Conservation (phyloP, 2,329 filamentous ascomycete species). For the Fusarium staphyleae region DNA sequence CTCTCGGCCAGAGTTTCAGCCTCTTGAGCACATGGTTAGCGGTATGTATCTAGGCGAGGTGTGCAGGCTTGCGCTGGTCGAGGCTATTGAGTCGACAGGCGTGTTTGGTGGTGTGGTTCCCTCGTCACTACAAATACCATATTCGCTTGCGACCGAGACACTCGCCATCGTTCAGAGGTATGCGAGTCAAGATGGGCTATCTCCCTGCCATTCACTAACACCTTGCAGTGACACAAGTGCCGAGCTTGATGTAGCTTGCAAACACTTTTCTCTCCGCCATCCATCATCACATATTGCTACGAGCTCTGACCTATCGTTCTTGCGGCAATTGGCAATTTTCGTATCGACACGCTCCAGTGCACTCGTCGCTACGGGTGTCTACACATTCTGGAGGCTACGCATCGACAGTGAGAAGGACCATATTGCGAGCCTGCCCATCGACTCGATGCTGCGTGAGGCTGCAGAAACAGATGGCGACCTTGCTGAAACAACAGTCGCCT, state of each 20-base stretch:
- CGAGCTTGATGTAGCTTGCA: slow-evolving; percentile 53
- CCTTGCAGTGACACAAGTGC: slow-evolving; percentile 53
- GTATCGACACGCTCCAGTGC: slow-evolving; percentile 66
- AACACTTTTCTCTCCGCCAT: slow-evolving; percentile 58
- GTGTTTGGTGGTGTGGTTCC: slow-evolving; percentile 65
- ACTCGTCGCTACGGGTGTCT: slow-evolving; percentile 65
- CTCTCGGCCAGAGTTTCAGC: slow-evolving; percentile 65
- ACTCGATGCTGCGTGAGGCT: slow-evolving; percentile 49
- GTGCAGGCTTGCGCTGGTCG: slow-evolving; percentile 63
- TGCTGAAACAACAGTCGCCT: slow-evolving; percentile 68
- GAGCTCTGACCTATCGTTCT: slow-evolving; percentile 56
- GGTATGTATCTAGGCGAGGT: slow-evolving; percentile 74
- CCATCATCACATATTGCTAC: slow-evolving; percentile 54
- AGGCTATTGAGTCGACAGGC: slow-evolving; percentile 62
- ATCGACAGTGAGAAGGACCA: slow-evolving; percentile 54
- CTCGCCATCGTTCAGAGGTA: slow-evolving; percentile 65
- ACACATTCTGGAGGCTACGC: slow-evolving; percentile 65
- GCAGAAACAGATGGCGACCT: slow-evolving; percentile 60
- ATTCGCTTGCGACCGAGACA: slow-evolving; percentile 67
- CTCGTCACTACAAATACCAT: slow-evolving; percentile 57
- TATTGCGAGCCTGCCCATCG: slow-evolving; percentile 40
- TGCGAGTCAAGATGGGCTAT: slow-evolving; percentile 36
- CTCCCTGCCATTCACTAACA: slow-evolving; percentile 29
- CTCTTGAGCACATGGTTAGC: slow-evolving; percentile 67
- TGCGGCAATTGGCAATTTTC: slow-evolving; percentile 61